Conservation (phyloP, 108 stramenopile species). For the Cyclotella cryptica region DNA sequence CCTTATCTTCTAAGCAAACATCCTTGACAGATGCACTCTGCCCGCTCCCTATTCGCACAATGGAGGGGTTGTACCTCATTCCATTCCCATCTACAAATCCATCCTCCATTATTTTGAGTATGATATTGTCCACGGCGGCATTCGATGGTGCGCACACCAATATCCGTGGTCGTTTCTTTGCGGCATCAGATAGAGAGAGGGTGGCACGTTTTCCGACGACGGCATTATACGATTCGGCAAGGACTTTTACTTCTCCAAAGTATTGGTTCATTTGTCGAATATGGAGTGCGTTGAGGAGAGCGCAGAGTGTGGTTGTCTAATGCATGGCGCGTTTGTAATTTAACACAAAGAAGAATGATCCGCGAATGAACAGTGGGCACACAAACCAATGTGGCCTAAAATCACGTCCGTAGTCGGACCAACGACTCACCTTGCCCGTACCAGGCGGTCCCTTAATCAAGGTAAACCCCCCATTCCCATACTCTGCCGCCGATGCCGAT, state of each 20-base stretch:
- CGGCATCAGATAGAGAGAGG: constrained; percentile 51
- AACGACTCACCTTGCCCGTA: constrained; percentile 54
- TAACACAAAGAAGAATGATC: background rate
- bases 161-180: constrained; percentile 74
- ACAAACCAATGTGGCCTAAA: background rate
- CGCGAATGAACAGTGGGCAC: constrained; percentile 13
- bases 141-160: constrained; percentile 98
- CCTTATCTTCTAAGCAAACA: constrained; percentile 78
- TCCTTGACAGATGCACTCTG: constrained; percentile 69
- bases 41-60: constrained; percentile 91
- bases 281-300: constrained; percentile 93
- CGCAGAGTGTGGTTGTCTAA: constrained; percentile 93
- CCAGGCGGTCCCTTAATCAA: constrained; percentile 88
- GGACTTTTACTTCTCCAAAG: constrained; percentile 75
- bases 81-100: constrained; percentile 95
- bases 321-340: constrained; percentile 17
- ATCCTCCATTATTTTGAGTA: constrained; percentile 91
- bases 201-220: constrained; percentile 54
- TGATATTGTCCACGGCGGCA: constrained; percentile 97
- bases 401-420: background rate
- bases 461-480: constrained; percentile 87
- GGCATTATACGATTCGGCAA: constrained; percentile 69
- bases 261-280: constrained; percentile 91
- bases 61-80: constrained; percentile 89
- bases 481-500: constrained; percentile 73